These are phyloP conservation scores for Cercospora janseana DNA, from an alignment of 2,329 filamentous ascomycete genomes.

Conservation along the genomic window DNA sequence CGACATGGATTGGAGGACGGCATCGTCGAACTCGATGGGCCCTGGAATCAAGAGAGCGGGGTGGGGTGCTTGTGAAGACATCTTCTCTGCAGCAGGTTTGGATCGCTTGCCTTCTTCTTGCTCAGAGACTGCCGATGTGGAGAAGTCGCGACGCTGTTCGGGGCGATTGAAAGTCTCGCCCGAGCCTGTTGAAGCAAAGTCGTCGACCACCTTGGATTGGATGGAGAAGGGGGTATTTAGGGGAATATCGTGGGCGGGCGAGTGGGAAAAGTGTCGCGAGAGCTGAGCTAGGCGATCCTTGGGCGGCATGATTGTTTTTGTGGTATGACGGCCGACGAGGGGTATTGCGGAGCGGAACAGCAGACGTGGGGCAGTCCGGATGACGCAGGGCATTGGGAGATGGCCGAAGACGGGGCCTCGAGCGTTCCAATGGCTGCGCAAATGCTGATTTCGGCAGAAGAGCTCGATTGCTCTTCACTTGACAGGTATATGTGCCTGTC, in stretches of 20 bases:
- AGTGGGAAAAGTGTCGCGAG: constrained; percentile 58
- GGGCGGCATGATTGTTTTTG: constrained; percentile 35
- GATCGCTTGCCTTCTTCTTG: constrained; percentile 32
- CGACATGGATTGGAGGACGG: constrained; percentile 88
- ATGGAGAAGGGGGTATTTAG: constrained; percentile 64
- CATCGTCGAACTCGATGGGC: constrained; percentile 98
- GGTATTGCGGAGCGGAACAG: constrained; percentile 14
- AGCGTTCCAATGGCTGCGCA: constrained; percentile 4
- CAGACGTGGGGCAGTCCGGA: constrained; percentile 23
- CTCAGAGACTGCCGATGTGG: constrained; percentile 26
- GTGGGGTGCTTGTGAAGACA: constrained; percentile 60
- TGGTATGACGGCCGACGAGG: constrained; percentile 8
- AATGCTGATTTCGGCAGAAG: neutral
- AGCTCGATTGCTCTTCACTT: no score
- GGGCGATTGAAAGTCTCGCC: constrained; percentile 24
- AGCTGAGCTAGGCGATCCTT: constrained; percentile 52
- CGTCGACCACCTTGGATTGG: constrained; percentile 47
- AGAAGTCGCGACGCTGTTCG: constrained; percentile 31
- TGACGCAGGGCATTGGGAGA: constrained; percentile 6
- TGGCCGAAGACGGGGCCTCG: neutral
- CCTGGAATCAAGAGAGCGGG: constrained; percentile 89
- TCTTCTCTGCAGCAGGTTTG: constrained; percentile 40
- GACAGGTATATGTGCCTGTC: no score
- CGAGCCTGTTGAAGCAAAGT: constrained; percentile 16
- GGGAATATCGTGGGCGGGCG: constrained; percentile 53